These are phyloP conservation scores for Turritis glabra DNA, from an alignment of 345 rosid species.

Conservation along the genomic window DNA sequence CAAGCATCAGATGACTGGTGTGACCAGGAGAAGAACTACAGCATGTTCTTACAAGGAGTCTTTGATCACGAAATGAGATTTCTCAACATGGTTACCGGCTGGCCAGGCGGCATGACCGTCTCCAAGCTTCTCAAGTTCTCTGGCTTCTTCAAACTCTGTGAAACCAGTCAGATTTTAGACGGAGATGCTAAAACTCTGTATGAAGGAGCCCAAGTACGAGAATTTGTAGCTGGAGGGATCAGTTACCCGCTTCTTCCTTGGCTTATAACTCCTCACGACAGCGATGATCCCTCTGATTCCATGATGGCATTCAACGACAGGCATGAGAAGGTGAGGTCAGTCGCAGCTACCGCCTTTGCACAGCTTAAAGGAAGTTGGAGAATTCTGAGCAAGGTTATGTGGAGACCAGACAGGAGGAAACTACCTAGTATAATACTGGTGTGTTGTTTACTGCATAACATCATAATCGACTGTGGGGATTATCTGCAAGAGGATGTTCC, in stretches of 20 bases:
- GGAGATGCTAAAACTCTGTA: constrained; percentile 50
- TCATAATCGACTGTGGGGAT: constrained; percentile 76
- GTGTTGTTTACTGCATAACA: constrained; percentile 87
- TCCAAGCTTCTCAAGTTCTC: constrained; percentile 71
- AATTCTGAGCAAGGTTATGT: constrained; percentile 88
- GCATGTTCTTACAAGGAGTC: constrained; percentile 87
- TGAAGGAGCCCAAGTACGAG: constrained; percentile 53
- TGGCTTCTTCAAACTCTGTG: constrained; percentile 72
- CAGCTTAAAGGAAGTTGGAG: constrained; percentile 94
- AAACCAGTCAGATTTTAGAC: constrained; percentile 60
- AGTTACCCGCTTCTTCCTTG: constrained; percentile 86
- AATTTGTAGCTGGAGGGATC: constrained; percentile 76
- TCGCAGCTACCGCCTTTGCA: constrained; percentile 68
- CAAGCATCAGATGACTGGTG: constrained; percentile 97
- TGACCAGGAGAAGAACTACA: constrained; percentile 81
- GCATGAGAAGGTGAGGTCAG: constrained; percentile 67
- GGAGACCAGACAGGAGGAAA: constrained; percentile 95
- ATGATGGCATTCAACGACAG: constrained; percentile 47
- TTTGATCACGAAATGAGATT: constrained; percentile 91
- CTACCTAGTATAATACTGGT: constrained; percentile 85
- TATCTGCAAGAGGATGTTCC: constrained; percentile 66
- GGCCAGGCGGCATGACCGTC: constrained; percentile 89
- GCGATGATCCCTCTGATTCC: constrained; percentile 38
- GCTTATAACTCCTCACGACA: constrained; percentile 79
- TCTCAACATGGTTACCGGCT: constrained; percentile 89